Base-by-base conservation (phyloP, 257 asterid species). In the Striga asiatica region DNA sequence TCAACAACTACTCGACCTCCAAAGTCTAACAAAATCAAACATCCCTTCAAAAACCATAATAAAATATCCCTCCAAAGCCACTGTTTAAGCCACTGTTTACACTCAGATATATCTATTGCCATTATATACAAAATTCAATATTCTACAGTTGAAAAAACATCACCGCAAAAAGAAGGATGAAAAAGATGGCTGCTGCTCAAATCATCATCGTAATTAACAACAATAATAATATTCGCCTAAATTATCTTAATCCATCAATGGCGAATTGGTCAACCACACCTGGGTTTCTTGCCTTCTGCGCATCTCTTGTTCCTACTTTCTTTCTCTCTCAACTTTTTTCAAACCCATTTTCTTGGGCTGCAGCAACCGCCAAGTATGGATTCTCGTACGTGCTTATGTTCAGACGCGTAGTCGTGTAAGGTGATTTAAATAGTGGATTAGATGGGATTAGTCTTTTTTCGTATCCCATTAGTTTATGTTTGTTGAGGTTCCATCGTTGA, bases 151-250 rank as follows among this genome's bases (percentile, higher is more conserved):
- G 62, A 42, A n/a, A n/a, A n/a, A 52, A 57, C 52, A 47, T 54
- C 60, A 34, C 61, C 56, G 18, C 2, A 38, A 9, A 8, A 10
- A 31, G 20, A 47, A 10, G 39, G 20, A 47, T 56, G 67, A 69
- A 67, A 66, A 65, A 42, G 70, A 76, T 69, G 79, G 79, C 73
- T 53, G 82, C 73, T 65, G 69, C 60, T 47, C 60, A 41, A 72
- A 57, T 52, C 80, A 47, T 66, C 75, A 41, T 61, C 76, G 27
- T 46, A 71, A 50, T 63, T 78, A 66, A 12, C 66, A 65, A 11
- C 51, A 56, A 38, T 53, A 58, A 50, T 23, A 37, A 17, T 37
- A 17, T 17, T 37, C 64, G 49, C 58, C 60, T 61, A 49, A 55
- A 58, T 60, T 53, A 18, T 55, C 50, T 8, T 5, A 52, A 32